Evolutionary conservation across 352 stramenopile species (phyloP).

Genomic region (Phytophthora macrochlamydospora): DNA sequence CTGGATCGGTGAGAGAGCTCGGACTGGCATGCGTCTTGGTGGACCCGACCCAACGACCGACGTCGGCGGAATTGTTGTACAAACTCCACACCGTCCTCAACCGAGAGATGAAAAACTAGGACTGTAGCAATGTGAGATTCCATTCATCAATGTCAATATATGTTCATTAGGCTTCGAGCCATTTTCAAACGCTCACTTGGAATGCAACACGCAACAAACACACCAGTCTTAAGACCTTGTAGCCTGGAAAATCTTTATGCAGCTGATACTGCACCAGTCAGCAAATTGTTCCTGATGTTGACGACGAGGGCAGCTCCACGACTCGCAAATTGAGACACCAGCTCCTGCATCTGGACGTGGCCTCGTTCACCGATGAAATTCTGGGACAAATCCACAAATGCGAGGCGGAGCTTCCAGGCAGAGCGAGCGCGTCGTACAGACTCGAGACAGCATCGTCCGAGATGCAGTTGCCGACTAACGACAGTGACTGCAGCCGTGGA

Average conservation of each 20-base stretch:
- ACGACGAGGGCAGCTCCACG: conserved; percentile 27
- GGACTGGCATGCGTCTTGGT: conserved; percentile 17
- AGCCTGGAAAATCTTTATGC: too few species aligned
- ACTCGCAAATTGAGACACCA: conserved; percentile 33
- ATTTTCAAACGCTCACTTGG: too few species aligned
- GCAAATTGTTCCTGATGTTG: conserved; percentile 44
- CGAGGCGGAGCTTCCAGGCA: conserved; percentile 12
- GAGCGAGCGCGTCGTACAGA: conserved; percentile 40
- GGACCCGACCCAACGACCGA: conserved; percentile 17
- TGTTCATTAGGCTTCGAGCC: too few species aligned
- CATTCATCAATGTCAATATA: too few species aligned
- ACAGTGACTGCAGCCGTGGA: conserved; percentile 38
- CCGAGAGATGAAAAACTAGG: conserved; percentile 13
- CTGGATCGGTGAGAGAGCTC: conserved; percentile 8
- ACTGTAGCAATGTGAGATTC: too few species aligned
- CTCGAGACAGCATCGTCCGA: conserved; percentile 50
- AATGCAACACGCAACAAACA: too few species aligned
- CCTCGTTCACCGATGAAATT: conserved; percentile 68
- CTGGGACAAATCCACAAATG: conserved; percentile 44
- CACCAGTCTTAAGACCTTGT: too few species aligned
- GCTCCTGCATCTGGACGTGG: conserved; percentile 43
- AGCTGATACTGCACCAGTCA: conserved; percentile 5
- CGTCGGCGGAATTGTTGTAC: conserved; percentile 35
- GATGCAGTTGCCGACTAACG: conserved; percentile 59
- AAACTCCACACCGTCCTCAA: conserved; percentile 29